These are phyloP conservation scores for Castanopsis chinensis DNA, from an alignment of 306 rosid genomes.

Conservation along the genomic window DNA sequence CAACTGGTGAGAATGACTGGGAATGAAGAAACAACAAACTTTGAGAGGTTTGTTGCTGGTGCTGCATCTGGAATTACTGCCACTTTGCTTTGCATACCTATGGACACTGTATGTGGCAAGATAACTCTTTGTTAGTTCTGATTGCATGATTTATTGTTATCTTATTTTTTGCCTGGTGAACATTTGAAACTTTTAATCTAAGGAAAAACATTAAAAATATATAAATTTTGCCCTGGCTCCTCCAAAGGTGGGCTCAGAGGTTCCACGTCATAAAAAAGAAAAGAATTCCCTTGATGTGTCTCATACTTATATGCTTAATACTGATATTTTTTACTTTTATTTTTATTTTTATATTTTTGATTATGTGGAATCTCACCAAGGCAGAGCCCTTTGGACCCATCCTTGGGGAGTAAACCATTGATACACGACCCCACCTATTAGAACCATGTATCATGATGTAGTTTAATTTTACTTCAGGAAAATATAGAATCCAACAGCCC, in stretches of 20 bases:
- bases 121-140: neutral
- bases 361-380: too few species aligned
- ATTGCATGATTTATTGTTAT: neutral
- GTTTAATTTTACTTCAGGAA: too few species aligned
- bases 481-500: neutral
- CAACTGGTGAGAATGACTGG: conserved; percentile 69
- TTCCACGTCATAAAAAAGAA: too few species aligned
- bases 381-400: too few species aligned
- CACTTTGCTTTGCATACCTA: conserved; percentile 78
- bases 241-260: too few species aligned
- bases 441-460: too few species aligned
- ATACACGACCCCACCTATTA: too few species aligned
- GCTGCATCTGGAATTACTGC: conserved; percentile 97
- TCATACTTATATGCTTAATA: neutral
- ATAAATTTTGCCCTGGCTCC: neutral
- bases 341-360: too few species aligned
- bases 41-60: conserved; percentile 96
- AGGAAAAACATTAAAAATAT: neutral
- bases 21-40: conserved; percentile 75
- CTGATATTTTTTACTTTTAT: neutral
- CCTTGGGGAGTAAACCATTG: too few species aligned
- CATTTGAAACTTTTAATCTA: neutral
- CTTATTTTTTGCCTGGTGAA: neutral
- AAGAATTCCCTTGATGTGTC: neutral
- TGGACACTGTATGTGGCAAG: conserved; percentile 75